Conservation (phyloP, 352 stramenopile species). For the Peronosclerospora sorghi region DNA sequence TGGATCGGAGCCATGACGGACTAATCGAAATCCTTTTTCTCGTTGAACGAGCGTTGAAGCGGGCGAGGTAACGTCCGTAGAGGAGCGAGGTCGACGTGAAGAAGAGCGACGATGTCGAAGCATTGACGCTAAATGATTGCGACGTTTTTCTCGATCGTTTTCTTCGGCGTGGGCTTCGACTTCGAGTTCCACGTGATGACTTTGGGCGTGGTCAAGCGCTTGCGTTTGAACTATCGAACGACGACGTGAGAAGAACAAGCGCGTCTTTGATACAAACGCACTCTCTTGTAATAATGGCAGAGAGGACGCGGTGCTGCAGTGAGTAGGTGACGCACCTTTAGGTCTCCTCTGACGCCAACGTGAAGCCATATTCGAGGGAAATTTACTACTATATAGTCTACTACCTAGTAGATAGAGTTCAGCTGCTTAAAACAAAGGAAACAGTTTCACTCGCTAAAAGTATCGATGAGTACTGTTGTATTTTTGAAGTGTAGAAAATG, state of each 20-base stretch:
- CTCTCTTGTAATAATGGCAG: slow-evolving; percentile 15
- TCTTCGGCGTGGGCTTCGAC: slow-evolving; percentile 18
- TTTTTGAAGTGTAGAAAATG: too few relatives aligned
- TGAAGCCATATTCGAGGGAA: slow-evolving; percentile 17
- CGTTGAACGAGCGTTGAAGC: slow-evolving; percentile 16
- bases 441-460: too few relatives aligned
- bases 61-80: slow-evolving; percentile 10
- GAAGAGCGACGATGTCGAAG: slow-evolving; percentile 8
- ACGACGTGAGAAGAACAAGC: slow-evolving; percentile 12
- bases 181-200: slow-evolving; percentile 19
- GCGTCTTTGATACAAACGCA: slow-evolving; percentile 3
- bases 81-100: slow-evolving; percentile 12
- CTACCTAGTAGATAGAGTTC: too few relatives aligned
- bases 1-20: slow-evolving; percentile 47
- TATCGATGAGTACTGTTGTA: too few relatives aligned
- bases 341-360: slow-evolving; percentile 3
- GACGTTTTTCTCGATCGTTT: slow-evolving; percentile 13
- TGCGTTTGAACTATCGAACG: slow-evolving; percentile 3
- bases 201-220: not conserved
- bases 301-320: slow-evolving; percentile 7
- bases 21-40: slow-evolving; percentile 30
- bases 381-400: too few relatives aligned
- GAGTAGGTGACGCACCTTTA: not conserved
- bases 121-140: slow-evolving; percentile 16
- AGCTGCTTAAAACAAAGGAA: too few relatives aligned